Evolutionary conservation across 2,329 filamentous ascomycete genomes (phyloP), one percentile per base, ranked within the genome.

Genomic region (Rhinocladiella similis): DNA sequence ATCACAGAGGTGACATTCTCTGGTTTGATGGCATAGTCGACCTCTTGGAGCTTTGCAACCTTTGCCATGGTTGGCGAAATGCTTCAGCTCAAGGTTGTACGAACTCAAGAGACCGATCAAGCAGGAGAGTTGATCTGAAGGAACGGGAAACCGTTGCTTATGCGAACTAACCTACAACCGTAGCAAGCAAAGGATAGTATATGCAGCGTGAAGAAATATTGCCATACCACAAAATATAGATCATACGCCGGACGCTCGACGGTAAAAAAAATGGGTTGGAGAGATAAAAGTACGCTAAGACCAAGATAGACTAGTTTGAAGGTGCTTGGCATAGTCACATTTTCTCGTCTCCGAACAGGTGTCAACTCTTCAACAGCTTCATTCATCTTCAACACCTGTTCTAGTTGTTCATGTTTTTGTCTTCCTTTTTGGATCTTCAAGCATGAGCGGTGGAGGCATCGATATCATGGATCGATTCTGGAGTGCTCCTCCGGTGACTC

Each of bases 11-110:
- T 85, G 65, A 83, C 80, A 69, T 89, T 86, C 81, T 95, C 87
- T 54, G 94, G 94, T 85, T 97, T 96, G 80, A 99, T 97, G 74
- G 83, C 83, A 74, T 90, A 90, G 69, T 93, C 88, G 69, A 84
- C 83, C 72, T 89, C 86, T 71, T 53, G 10, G 19, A 35, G 25
- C 38, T 57, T 47, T 19, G 36, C 56, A 47, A 62, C 56, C 51
- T 60, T 57, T n/a, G 45, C 59, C 61, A 63, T 63, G 25, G 43
- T 60, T 58, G 54, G 53, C 55, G 59, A 45, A 35, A 36, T 16
- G 42, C 36, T 51, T 49, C 51, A 20, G 43, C 43, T 41, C 38
- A 9, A 41, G 14, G 38, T 12, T 41, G 38, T 19, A 18, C 38
- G 38, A 16, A 16, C 38, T 18, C 2, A 33, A 39, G 27, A 41